Evolutionary conservation across 2,329 filamentous ascomycete genomes (phyloP), one percentile per base, ranked within the genome.

Genomic region (Colletotrichum sp.): DNA sequence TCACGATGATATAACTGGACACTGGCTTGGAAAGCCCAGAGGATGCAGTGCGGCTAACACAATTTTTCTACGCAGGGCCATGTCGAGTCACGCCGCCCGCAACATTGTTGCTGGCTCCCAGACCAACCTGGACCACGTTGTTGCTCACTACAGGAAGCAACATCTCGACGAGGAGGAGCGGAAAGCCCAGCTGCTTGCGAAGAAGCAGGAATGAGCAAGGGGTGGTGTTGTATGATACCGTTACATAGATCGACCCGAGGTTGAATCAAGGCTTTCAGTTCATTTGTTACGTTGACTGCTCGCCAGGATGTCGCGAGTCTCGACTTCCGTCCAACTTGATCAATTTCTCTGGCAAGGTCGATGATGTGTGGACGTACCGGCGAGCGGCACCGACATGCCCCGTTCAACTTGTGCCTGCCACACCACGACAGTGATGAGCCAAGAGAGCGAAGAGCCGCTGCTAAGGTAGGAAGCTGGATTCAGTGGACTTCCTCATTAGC

Each of bases 81-180:
- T 92, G 70, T 83, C 87, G 78, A 85, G 86, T n/a, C 87, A 89
- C 76, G 87, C 88, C 25, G 85, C 86, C 25, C 86, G 86, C 81
- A 91, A 90, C 82, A 85, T 92, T 22, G 88, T 88, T 30, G 90
- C 91, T 32, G 91, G 91, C 55, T 88, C 90, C 79, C 84, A 86
- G 77, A 82, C 85, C 78, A 90, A 90, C 82, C 82, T 92, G 63
- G 89, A 91, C 81, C 84, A 90, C 79, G 86, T 91, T 32, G 86
- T 91, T 19, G 90, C 88, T 81, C 91, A 92, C 84, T 92, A 90
- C 85, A 85, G 85, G 79, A 85, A 89, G 82, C 83, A 89, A 83
- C 87, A 91, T 78, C 80, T 88, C 71, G 87, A 87, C 74, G 89
- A 90, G 74, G 90, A 91, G 83, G 90, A 89, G 79, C 86, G 88